A percentile compares a stretch with the other conserved stretches of the same genome.
phyloP scores from a whole-genome alignment of 1,139 yeast genomes.

The Zygosaccharomyces pseudobailii region DNA sequence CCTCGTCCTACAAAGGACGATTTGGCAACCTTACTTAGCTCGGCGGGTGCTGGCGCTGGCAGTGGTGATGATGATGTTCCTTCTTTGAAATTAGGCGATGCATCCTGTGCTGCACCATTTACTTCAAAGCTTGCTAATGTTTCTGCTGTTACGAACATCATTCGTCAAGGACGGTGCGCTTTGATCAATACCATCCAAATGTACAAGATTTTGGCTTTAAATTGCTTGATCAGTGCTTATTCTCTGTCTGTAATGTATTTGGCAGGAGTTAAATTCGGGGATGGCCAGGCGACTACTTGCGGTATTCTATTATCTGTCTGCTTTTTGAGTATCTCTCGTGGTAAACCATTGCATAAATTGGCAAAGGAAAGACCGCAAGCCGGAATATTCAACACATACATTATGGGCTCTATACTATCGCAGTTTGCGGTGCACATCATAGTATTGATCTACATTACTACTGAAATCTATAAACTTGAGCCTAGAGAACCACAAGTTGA shows the following conservation, averaged over 20 bases:
- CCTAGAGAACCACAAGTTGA: slow-evolving; percentile 89
- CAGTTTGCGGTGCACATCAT: slow-evolving; percentile 91
- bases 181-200: slow-evolving; percentile 95
- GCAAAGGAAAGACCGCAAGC: slow-evolving; percentile 97
- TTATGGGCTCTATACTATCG: slow-evolving; percentile 95
- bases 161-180: slow-evolving; percentile 99
- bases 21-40: slow-evolving; percentile 70
- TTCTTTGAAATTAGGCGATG: slow-evolving; percentile 91
- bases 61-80: slow-evolving; percentile 87
- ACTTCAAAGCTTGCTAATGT: slow-evolving; percentile 93
- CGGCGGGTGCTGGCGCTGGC: slow-evolving; percentile 65
- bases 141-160: slow-evolving; percentile 84
- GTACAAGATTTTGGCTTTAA: slow-evolving; percentile 96
- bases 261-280: slow-evolving; percentile 98
- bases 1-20: slow-evolving; percentile 36
- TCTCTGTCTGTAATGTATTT: slow-evolving; percentile 88
- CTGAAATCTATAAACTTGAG: slow-evolving; percentile 78
- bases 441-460: slow-evolving; percentile 76
- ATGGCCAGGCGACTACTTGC: slow-evolving; percentile 91
- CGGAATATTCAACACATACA: slow-evolving; percentile 89
- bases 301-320: slow-evolving; percentile 90
- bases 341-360: slow-evolving; percentile 82
- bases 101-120: slow-evolving; percentile 98
- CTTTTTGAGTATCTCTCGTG: slow-evolving; percentile 92
- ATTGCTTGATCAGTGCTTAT: slow-evolving; percentile 95